These are phyloP conservation scores for Herpotrichia juniperi DNA, from an alignment of 2,329 filamentous ascomycete species.

Conservation along the genomic window DNA sequence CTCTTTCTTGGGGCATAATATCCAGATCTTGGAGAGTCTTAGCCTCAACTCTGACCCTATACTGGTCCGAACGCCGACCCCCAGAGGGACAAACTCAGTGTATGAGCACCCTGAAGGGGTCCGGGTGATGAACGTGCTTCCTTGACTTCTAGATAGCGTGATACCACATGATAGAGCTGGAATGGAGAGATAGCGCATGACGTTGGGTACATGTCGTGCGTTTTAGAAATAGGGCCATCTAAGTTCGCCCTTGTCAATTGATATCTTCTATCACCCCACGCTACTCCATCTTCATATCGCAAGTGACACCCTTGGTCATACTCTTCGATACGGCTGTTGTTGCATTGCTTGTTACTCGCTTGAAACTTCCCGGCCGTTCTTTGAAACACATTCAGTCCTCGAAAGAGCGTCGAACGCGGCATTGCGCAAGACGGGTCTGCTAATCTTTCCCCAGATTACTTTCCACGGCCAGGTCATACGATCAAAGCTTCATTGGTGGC, in stretches of 20 bases:
- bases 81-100: background rate
- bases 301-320: background rate
- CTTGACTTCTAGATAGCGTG: background rate
- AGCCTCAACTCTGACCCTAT: background rate
- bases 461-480: background rate
- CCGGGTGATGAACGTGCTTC: background rate
- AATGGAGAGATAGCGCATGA: background rate
- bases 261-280: conserved; percentile 3
- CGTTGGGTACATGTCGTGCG: conserved; percentile 1
- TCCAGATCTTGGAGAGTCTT: background rate
- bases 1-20: background rate
- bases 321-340: background rate
- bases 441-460: conserved; percentile 3
- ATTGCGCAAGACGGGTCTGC: background rate
- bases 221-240: conserved; percentile 1
- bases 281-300: background rate
- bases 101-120: too few relatives aligned
- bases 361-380: conserved; percentile 5
- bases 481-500: background rate
- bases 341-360: conserved; percentile 8
- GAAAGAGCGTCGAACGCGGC: conserved; percentile 1
- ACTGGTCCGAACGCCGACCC: background rate
- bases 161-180: background rate
- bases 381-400: conserved; percentile 8
- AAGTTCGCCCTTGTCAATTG: background rate